Percentiles rank a stretch among this genome's conserved stretches.
phyloP scores from a whole-genome alignment of 2,329 filamentous ascomycete genomes.

The Claviceps arundinis region DNA sequence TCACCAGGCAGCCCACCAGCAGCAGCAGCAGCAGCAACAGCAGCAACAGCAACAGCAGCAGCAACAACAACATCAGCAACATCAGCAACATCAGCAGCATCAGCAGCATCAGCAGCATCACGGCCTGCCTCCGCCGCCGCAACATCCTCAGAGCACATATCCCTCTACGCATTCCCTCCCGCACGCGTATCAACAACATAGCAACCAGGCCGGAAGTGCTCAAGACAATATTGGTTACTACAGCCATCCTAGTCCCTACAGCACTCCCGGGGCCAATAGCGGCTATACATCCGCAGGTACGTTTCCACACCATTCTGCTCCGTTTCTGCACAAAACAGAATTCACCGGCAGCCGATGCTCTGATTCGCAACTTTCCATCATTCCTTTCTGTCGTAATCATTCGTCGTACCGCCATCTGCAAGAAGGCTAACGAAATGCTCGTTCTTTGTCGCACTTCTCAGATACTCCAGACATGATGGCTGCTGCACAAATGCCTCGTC shows the following conservation, averaged over 20 bases:
- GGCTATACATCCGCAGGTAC: conserved; percentile 80
- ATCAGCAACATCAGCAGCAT: conserved; percentile 41
- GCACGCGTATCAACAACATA: conserved; percentile 52
- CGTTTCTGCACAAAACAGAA: too few relatives aligned
- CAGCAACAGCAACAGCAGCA: conserved; percentile 51
- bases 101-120: conserved; percentile 40
- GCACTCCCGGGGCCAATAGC: conserved; percentile 65
- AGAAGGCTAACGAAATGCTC: neutral
- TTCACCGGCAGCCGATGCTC: too few relatives aligned
- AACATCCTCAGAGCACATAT: conserved; percentile 53
- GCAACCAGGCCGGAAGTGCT: conserved; percentile 46
- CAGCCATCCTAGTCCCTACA: conserved; percentile 70
- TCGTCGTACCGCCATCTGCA: neutral
- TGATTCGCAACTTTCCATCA: too few relatives aligned
- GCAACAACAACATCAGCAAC: conserved; percentile 36
- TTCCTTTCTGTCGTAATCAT: neutral
- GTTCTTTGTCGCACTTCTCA: conserved; percentile 12
- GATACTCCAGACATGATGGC: conserved; percentile 56
- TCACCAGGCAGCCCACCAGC: conserved; percentile 16
- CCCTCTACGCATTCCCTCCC: conserved; percentile 52
- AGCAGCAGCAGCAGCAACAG: conserved; percentile 28
- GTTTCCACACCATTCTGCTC: conserved; percentile 18
- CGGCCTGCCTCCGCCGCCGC: conserved; percentile 21
- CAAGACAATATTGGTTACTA: conserved; percentile 61
- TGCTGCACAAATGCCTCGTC: conserved; percentile 54